Base-by-base conservation (phyloP, 2,329 filamentous ascomycete genomes). In the Cryphonectria parasitica region DNA sequence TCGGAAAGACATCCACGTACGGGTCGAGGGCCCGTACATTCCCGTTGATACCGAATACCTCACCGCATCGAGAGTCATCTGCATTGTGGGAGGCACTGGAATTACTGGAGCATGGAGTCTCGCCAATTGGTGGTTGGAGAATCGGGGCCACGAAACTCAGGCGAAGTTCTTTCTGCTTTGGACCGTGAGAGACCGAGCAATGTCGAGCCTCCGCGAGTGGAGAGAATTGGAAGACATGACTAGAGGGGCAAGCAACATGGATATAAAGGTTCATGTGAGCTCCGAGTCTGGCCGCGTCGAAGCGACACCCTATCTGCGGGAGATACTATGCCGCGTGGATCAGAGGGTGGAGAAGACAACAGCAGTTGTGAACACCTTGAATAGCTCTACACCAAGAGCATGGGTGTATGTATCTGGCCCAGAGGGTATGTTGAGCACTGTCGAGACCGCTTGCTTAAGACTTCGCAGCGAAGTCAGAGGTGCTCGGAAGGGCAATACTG, bases 351-450 rank as follows among this genome's bases (percentile, higher is more conserved):
- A 25, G 22, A 28, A 39, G 25, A 58, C 19, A 49, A 19, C 17
- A 17, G 31, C 13, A 2, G 25, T 34, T 36, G 19, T 36, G 58
- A 60, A 2, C 49, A 43, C 25, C 54, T 34, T 31, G 54, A 8
- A 5, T 7, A 31, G 54, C 54, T 58, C 54, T 45, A n/a, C 17
- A 4, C 56, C n/a, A 22, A 66, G 43, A 45, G 69, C 69, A 22
- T 70, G 69, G 69, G 65, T 64, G 1, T 70, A 70, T 3, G n/a
- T 70, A 3, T 70, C 69, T 3, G 69, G 69, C 3, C 69, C 69
- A 2, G 64, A 67, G 34, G 45, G 69, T 10, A 58, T 70, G 5
- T 64, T 68, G 36, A 67, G 36, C 28, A 54, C 58, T 28, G 63
- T 64, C 25, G 69, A 70, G 58, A 17, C 15, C 19, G 68, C 64